Evolutionary conservation across 306 rosid genomes (phyloP).

Genomic region (Heteromeles arbutifolia): DNA sequence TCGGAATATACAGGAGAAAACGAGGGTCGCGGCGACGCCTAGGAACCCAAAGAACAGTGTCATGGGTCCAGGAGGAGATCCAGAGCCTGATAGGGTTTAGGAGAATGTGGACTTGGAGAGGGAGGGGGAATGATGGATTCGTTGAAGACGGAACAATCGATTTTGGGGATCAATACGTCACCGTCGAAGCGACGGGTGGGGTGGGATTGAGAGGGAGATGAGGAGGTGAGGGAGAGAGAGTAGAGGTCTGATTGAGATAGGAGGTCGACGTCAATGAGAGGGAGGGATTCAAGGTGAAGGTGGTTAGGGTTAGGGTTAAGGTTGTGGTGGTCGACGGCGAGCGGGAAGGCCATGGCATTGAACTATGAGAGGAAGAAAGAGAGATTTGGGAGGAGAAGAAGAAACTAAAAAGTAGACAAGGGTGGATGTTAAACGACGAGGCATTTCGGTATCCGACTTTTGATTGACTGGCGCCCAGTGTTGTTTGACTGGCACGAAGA

Average conservation of each 20-base stretch:
- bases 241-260: slow-evolving; percentile 68
- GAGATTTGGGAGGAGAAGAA: neutral
- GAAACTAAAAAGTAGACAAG: neutral
- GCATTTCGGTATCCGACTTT: neutral
- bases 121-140: slow-evolving; percentile 40
- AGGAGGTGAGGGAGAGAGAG: slow-evolving; percentile 46
- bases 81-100: too few species aligned
- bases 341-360: slow-evolving; percentile 46
- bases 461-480: neutral
- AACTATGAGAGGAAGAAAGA: neutral
- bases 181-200: slow-evolving; percentile 26
- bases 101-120: too few species aligned
- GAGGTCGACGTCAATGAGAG: slow-evolving; percentile 55
- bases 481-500: neutral
- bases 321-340: slow-evolving; percentile 13
- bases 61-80: too few species aligned
- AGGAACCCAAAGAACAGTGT: too few species aligned
- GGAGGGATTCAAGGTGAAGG: slow-evolving; percentile 30
- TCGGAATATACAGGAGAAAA: too few species aligned
- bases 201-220: slow-evolving; percentile 25
- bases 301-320: slow-evolving; percentile 7
- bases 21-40: too few species aligned
- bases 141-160: slow-evolving; percentile 85
- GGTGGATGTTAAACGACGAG: neutral
- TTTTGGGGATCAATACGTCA: slow-evolving; percentile 54